These are phyloP conservation scores for Beauveria varroae DNA, from an alignment of 2,329 filamentous ascomycete genomes.

Conservation along the genomic window DNA sequence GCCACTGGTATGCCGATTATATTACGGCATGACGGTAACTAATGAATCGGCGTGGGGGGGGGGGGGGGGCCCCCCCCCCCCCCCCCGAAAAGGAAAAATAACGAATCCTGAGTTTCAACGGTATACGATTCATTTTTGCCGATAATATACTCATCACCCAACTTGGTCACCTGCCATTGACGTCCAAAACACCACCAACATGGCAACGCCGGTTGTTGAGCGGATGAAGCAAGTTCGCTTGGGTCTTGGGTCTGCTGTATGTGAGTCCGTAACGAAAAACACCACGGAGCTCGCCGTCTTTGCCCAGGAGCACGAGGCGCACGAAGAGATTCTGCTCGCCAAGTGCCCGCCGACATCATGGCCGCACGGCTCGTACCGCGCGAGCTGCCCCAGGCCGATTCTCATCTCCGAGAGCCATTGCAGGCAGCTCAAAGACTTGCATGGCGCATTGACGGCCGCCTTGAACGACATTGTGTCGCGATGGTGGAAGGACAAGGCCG, in stretches of 20 bases:
- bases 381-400: slow-evolving; percentile 26
- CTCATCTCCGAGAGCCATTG: slow-evolving; percentile 25
- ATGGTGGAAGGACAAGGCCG: slow-evolving; percentile 29
- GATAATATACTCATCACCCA: too few relatives aligned
- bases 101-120: too few relatives aligned
- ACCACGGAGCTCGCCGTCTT: neutral
- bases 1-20: too few relatives aligned
- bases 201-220: neutral
- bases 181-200: neutral
- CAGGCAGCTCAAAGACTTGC: slow-evolving; percentile 22
- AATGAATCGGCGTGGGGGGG: too few relatives aligned
- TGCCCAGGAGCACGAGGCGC: slow-evolving; percentile 14
- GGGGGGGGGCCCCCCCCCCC: too few relatives aligned
- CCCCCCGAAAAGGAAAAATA: too few relatives aligned
- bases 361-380: slow-evolving; percentile 21
- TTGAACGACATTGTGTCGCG: slow-evolving; percentile 29
- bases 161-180: too few relatives aligned
- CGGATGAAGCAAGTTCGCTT: neutral
- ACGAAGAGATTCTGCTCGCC: slow-evolving; percentile 15
- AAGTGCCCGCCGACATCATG: slow-evolving; percentile 21
- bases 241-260: neutral
- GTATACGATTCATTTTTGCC: too few relatives aligned
- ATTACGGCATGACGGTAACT: too few relatives aligned
- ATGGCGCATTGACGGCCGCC: slow-evolving; percentile 24
- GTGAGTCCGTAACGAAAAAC: neutral